Evolutionary conservation across 345 rosid genomes (phyloP), one percentile per base, ranked within the genome.

Genomic region (Trapa incisa): DNA sequence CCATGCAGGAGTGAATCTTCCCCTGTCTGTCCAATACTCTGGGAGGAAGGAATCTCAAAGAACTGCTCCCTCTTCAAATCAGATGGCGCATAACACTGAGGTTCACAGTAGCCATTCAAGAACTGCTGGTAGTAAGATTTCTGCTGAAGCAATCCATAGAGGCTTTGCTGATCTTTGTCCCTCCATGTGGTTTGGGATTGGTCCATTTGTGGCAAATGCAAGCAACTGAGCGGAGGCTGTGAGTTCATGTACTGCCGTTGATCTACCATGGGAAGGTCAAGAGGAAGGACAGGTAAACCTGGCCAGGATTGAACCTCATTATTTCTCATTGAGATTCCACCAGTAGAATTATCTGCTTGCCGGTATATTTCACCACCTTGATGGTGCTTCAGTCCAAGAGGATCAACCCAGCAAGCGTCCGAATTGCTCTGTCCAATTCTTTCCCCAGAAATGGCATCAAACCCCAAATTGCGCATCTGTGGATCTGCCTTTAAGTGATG

Each of bases 171-270:
- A 68, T 82, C 81, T 5, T 83, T 38, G 73, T 71, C 75, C 71
- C 77, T 80, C 84, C 81, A 81, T 52, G 67, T 73, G 65, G 82
- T 75, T 3, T 67, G 88, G 76, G 81, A 75, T 70, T 70, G 80
- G 64, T 73, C 76, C 45, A 79, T 65, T 41, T 72, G 80, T 50
- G 74, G 80, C 62, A 83, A 72, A 67, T 64, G 77, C 52, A 84
- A 72, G 72, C 72, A 79, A 68, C 84, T 80, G 73, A 78, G 74
- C 0, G 68, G 64, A 66, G 87, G 69, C 47, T 76, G 83, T 0
- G 87, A 47, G 64, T 80, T 77, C 43, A 78, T 54, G 80, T 81
- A 81, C 48, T 69, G 90, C 48, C 68, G 90, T 68, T 76, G 87
- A 35, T 79, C 77, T 61, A 85, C 72, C 54, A 73, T 11, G 11